Evolutionary conservation across 768 basidiomycete genomes (phyloP).

Genomic region (Lactarius hatsudake): DNA sequence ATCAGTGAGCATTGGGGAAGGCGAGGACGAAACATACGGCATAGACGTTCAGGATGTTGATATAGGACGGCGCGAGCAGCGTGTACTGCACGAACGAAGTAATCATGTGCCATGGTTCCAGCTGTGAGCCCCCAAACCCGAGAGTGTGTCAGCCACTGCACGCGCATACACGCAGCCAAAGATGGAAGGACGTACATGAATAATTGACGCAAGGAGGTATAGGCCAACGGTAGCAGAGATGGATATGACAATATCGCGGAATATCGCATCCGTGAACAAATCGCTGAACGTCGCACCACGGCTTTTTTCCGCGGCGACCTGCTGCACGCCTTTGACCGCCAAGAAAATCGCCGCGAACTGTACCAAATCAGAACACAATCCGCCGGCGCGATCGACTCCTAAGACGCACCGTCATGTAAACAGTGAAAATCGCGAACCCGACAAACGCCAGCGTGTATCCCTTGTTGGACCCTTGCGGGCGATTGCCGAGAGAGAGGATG

Average conservation of each 20-base stretch:
- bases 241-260: slow-evolving; percentile 84
- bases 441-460: slow-evolving; percentile 82
- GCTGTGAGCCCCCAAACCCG: slow-evolving; percentile 39
- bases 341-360: slow-evolving; percentile 78
- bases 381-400: background rate
- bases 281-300: slow-evolving; percentile 51
- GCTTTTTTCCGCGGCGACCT: slow-evolving; percentile 47
- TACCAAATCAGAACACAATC: slow-evolving; percentile 12
- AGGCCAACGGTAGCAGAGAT: slow-evolving; percentile 85
- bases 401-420: slow-evolving; percentile 87
- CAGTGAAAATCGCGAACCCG: slow-evolving; percentile 85
- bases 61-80: slow-evolving; percentile 91
- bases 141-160: slow-evolving; percentile 6
- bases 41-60: slow-evolving; percentile 90
- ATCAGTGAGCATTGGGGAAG: background rate
- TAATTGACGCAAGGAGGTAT: slow-evolving; percentile 77
- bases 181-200: slow-evolving; percentile 66
- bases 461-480: slow-evolving; percentile 88
- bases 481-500: slow-evolving; percentile 82
- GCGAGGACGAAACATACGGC: slow-evolving; percentile 45
- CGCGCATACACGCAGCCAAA: background rate
- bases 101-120: slow-evolving; percentile 99
- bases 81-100: slow-evolving; percentile 93
- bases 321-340: slow-evolving; percentile 75
- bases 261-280: slow-evolving; percentile 75